Evolutionary conservation across 352 stramenopile genomes (phyloP).

Genomic region (Phytophthora uliginosa): DNA sequence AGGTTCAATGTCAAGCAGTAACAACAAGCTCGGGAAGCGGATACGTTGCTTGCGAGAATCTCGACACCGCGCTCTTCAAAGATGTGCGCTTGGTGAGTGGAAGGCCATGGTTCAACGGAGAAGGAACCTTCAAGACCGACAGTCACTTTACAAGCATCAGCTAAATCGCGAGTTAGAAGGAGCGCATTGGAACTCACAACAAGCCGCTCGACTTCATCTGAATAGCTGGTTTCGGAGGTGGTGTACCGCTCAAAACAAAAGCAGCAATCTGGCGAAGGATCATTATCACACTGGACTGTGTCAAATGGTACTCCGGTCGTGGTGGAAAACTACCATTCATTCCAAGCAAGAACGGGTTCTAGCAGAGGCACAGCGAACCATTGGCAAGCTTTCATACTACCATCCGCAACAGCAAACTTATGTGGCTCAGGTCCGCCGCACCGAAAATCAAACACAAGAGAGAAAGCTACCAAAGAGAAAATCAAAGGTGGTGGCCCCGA

Average conservation of each 20-base stretch:
- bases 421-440: background rate
- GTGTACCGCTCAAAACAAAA: constrained; percentile 9
- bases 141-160: constrained; percentile 29
- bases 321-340: constrained; percentile 60
- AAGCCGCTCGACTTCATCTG: constrained; percentile 16
- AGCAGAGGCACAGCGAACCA: constrained; percentile 42
- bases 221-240: constrained; percentile 33
- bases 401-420: constrained; percentile 40
- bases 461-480: constrained; percentile 11
- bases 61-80: constrained; percentile 1
- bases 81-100: constrained; percentile 15
- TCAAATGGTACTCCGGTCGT: constrained; percentile 32
- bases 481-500: constrained; percentile 2
- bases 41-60: constrained; percentile 40
- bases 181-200: constrained; percentile 1
- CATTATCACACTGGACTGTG: constrained; percentile 30
- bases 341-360: constrained; percentile 64
- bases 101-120: constrained; percentile 17
- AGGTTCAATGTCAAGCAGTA: constrained; percentile 12
- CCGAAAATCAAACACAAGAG: constrained; percentile 5
- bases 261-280: constrained; percentile 7
- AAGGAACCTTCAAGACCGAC: constrained; percentile 26
- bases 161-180: constrained; percentile 32
- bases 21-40: constrained; percentile 40
- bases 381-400: constrained; percentile 53